Evolutionary conservation across 1,284 basidiomycete genomes (phyloP).

Genomic region (Cutaneotrichosporon sp.): DNA sequence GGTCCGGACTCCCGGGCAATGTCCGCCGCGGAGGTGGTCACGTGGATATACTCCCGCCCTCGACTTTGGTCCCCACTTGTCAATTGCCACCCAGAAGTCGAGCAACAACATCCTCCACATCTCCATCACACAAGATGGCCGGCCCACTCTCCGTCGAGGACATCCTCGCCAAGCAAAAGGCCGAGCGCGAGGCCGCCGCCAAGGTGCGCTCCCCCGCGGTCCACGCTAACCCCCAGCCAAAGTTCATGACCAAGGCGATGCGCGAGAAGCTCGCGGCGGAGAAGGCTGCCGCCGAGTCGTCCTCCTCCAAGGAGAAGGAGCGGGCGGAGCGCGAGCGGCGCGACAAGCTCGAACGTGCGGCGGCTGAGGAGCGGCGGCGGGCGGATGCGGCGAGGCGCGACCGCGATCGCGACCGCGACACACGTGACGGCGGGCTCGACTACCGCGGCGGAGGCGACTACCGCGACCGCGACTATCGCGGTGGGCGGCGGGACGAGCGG

Average conservation of each 20-base stretch:
- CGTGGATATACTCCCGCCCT: not conserved
- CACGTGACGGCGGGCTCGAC: slow-evolving; percentile 20
- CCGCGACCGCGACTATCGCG: slow-evolving; percentile 19
- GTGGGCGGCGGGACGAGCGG: slow-evolving; percentile 1
- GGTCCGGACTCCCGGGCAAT: not conserved
- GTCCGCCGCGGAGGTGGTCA: not conserved
- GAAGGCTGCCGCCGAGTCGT: slow-evolving; percentile 75
- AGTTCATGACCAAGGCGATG: slow-evolving; percentile 84
- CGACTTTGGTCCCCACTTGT: slow-evolving; percentile 1
- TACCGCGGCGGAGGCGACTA: slow-evolving; percentile 25
- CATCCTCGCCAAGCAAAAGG: slow-evolving; percentile 79
- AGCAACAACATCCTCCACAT: not conserved
- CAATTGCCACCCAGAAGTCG: not conserved
- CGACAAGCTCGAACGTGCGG: slow-evolving; percentile 70
- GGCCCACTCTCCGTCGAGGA: slow-evolving; percentile 63
- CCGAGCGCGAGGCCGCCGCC: slow-evolving; percentile 81
- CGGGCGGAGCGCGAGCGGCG: slow-evolving; percentile 66
- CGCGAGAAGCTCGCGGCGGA: slow-evolving; percentile 83
- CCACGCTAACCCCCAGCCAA: slow-evolving; percentile 63
- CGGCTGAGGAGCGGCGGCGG: slow-evolving; percentile 64
- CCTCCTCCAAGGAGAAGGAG: slow-evolving; percentile 56
- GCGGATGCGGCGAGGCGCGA: slow-evolving; percentile 37
- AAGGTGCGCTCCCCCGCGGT: slow-evolving; percentile 61
- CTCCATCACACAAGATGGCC: slow-evolving; percentile 16
- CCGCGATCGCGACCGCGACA: slow-evolving; percentile 16